Base-by-base conservation (phyloP, 2,329 filamentous ascomycete species). In the Taxawa tesnikishii region DNA sequence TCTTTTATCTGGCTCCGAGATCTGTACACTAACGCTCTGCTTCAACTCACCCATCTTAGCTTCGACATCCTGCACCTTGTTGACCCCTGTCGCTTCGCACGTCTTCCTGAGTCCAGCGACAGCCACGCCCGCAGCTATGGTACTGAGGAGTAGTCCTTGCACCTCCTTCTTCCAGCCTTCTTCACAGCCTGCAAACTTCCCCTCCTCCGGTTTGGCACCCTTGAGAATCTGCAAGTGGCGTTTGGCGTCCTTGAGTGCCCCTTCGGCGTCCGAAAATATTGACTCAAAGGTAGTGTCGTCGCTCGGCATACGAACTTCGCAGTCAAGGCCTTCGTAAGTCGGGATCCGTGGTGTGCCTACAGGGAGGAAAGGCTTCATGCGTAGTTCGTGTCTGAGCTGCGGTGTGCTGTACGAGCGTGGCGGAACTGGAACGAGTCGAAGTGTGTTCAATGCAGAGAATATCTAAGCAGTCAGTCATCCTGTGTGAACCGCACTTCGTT, bases 341-440 rank as follows among this genome's bases (percentile, higher is more conserved):
- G 81, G 75, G 9, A 83, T 63, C 37, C 74, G 69, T 0, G 83
- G 81, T 2, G 83, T 64, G 7, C 70, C 68, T 34, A 93, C 69
- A 6, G 62, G 53, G 1, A 78, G 63, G 47, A 92, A 94, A 0
- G 84, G 83, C 46, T 80, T 82, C 83, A 93, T 90, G 37, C 87
- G 79, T 7, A 92, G 60, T 43, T 90, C 80, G 52, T 90, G 87
- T 9, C 83, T 75, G 4, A 85, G 60, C 18, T 65, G 56, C 36
- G 80, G 70, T 11, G 69, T 71, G 35, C 75, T 73, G 50, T 85
- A 92, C 0, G 79, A 75, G 1, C 73, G 61, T 0, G 55, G 53
- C 4, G 65, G 70, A 0, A 58, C 36, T 31, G 62, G 56, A 43
- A 84, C 43, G 17, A 70, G 46, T 1, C 50, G 42, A 5, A 80